A percentile compares a stretch with the other conserved stretches of the same genome.
Evolutionary conservation across 139 green algal species (phyloP).

Genomic region (Tetradesmus obliquus): DNA sequence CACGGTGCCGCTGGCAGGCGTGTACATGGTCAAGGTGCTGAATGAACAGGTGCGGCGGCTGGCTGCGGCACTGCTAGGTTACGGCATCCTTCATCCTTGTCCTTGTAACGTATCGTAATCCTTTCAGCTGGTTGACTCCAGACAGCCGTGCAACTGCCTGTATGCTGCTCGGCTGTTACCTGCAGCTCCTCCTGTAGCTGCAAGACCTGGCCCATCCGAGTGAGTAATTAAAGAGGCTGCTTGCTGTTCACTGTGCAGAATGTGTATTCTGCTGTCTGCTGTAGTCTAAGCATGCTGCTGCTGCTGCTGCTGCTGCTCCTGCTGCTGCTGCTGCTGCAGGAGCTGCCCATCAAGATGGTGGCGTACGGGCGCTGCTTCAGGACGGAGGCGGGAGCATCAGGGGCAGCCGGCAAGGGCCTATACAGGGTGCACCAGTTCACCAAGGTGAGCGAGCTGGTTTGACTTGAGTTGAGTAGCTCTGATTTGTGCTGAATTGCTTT

Average conservation of each 20-base stretch:
- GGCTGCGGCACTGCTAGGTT: no score
- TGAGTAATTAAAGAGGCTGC: no score
- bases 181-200: no score
- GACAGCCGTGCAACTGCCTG: no score
- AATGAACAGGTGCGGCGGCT: neutral
- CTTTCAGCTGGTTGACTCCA: no score
- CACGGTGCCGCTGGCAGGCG: conserved; percentile 84
- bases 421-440: conserved; percentile 99
- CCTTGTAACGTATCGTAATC: no score
- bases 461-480: neutral
- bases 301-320: neutral
- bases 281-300: neutral
- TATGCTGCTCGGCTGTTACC: no score
- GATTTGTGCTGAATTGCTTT: neutral
- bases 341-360: conserved; percentile 93
- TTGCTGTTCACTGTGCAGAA: no score
- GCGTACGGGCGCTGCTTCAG: conserved; percentile 97
- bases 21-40: conserved; percentile 87
- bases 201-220: no score
- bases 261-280: neutral
- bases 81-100: no score
- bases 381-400: conserved; percentile 94
- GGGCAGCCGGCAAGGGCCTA: conserved; percentile 81
- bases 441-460: conserved; percentile 76
- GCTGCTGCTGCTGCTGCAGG: conserved; percentile 47